Conservation (phyloP, 805 yeast genomes). For the Hanseniaspora vineae region DNA sequence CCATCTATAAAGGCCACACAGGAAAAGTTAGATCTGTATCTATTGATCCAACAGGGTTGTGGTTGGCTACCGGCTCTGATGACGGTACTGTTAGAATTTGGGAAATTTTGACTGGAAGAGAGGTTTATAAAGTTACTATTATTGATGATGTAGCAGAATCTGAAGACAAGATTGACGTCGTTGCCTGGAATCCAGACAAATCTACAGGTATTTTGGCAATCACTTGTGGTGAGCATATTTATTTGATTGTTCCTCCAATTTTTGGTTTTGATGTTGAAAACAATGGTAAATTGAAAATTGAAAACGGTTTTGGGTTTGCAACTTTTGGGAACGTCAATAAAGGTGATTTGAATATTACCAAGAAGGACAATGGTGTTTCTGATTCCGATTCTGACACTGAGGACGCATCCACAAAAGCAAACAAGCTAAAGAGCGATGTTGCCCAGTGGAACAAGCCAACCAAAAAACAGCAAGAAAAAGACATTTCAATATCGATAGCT, state of each 20-base stretch:
- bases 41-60: constrained; percentile 79
- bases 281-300: constrained; percentile 62
- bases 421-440: constrained; percentile 36
- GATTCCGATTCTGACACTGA: constrained; percentile 24
- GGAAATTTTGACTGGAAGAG: constrained; percentile 94
- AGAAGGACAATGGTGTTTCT: constrained; percentile 18
- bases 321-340: constrained; percentile 42
- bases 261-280: constrained; percentile 84
- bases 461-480: constrained; percentile 43
- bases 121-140: constrained; percentile 55
- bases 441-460: constrained; percentile 81
- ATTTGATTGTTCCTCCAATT: constrained; percentile 76
- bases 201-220: constrained; percentile 71
- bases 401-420: constrained; percentile 12
- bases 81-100: constrained; percentile 94
- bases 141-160: constrained; percentile 37
- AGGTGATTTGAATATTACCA: constrained; percentile 26
- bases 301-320: constrained; percentile 84
- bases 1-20: constrained; percentile 69
- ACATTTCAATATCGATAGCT: constrained; percentile 62
- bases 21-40: constrained; percentile 74
- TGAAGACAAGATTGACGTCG: constrained; percentile 67
- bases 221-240: constrained; percentile 69
- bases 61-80: constrained; percentile 96
- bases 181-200: constrained; percentile 84